These are phyloP conservation scores for Aspergillus sp. DNA, from an alignment of 2,329 filamentous ascomycete species.

Conservation along the genomic window DNA sequence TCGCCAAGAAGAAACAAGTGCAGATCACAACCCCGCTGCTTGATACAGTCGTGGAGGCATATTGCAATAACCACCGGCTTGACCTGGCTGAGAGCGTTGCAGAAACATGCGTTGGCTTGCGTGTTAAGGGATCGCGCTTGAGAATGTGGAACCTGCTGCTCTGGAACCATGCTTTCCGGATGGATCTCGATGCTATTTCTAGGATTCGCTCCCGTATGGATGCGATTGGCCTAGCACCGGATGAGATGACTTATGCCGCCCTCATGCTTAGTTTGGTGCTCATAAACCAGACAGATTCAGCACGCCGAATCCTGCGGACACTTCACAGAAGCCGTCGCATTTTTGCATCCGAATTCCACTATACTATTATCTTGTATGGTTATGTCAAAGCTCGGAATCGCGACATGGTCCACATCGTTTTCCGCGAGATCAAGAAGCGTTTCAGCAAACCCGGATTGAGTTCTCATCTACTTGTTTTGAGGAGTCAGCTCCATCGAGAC, in stretches of 20 bases:
- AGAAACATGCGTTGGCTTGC: constrained; percentile 53
- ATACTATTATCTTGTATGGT: constrained; percentile 48
- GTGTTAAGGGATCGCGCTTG: constrained; percentile 55
- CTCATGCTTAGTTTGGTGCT: constrained; percentile 59
- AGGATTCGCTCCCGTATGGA: constrained; percentile 58
- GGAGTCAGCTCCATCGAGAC: constrained; percentile 35
- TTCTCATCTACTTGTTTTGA: constrained; percentile 37
- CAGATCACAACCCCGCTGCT: constrained; percentile 58
- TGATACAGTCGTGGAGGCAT: constrained; percentile 65
- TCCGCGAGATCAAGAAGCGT: constrained; percentile 42
- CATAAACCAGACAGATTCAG: constrained; percentile 54
- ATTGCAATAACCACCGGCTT: constrained; percentile 58
- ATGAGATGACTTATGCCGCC: constrained; percentile 60
- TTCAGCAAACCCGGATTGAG: constrained; percentile 35
- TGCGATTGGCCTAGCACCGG: constrained; percentile 48
- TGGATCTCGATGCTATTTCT: constrained; percentile 57
- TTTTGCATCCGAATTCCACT: constrained; percentile 44
- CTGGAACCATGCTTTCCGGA: constrained; percentile 64
- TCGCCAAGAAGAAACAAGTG: constrained; percentile 57
- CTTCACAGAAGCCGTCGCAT: constrained; percentile 40
- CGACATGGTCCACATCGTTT: constrained; percentile 52
- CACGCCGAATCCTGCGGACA: constrained; percentile 51
- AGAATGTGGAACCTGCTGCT: constrained; percentile 79
- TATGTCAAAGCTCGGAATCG: constrained; percentile 51
- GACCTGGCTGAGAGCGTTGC: constrained; percentile 61